phyloP scores from a whole-genome alignment of 768 basidiomycete species.

The Termitomyces sp. region DNA sequence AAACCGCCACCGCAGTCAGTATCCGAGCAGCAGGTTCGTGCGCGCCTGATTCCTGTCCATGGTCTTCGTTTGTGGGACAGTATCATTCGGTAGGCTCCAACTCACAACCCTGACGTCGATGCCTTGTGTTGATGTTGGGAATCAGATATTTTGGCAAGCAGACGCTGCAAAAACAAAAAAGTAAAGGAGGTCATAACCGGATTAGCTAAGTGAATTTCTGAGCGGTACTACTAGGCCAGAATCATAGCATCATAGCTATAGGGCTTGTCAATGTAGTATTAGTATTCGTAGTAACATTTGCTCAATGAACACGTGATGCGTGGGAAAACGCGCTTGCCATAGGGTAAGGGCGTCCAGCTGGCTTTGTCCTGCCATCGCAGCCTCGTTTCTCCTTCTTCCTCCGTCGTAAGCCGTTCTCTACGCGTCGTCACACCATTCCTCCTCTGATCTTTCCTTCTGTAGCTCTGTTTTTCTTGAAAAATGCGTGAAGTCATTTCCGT shows the following conservation, averaged over 20 bases:
- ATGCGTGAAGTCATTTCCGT: slow-evolving; percentile 96
- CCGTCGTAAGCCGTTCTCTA: slow-evolving; percentile 23
- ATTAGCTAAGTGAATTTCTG: background rate
- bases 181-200: no score
- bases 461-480: slow-evolving; percentile 23
- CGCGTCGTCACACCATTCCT: slow-evolving; percentile 15
- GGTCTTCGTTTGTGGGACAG: slow-evolving; percentile 53
- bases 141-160: slow-evolving; percentile 19
- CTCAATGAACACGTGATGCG: slow-evolving; percentile 32
- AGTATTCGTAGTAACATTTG: no score
- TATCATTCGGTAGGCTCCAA: slow-evolving; percentile 23
- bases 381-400: slow-evolving; percentile 16
- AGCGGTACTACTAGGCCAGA: background rate
- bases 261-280: no score
- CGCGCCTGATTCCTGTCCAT: slow-evolving; percentile 37
- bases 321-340: slow-evolving; percentile 35
- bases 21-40: slow-evolving; percentile 19
- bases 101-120: background rate
- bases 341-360: slow-evolving; percentile 34
- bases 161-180: background rate
- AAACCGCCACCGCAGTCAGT: slow-evolving; percentile 44
- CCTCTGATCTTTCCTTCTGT: slow-evolving; percentile 16
- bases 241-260: no score
- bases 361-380: slow-evolving; percentile 41
- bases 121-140: background rate